Evolutionary conservation across 106 monocot genomes (phyloP), one percentile per base, ranked within the genome.

Genomic region (Apostasia shenzhenica): DNA sequence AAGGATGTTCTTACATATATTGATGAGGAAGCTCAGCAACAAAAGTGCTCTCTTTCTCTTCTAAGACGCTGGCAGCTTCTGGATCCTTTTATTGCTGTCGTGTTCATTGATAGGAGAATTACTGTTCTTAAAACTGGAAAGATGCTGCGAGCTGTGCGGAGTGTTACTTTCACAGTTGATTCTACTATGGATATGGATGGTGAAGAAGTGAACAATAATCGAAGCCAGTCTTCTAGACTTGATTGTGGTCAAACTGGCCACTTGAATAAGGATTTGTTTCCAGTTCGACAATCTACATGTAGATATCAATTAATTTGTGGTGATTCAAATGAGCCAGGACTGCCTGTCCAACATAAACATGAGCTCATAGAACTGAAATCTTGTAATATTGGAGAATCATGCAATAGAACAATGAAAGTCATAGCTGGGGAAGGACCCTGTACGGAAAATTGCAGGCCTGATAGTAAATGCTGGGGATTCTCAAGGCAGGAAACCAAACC

Each of bases 31-130:
- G 70, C 61, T 45, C 61, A 57, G 12, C 57, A 67, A 9, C 43
- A 59, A 1, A 55, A 71, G 57, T 61, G 37, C 48, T 76, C 80
- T 48, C 9, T 79, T 6, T 80, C 91, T 38, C 57, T 84, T 55
- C 26, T 78, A 26, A 63, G 82, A 3, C 77, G 85, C 8, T 95
- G 95, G 95, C 67, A 78, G 72, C 75, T 86, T 57, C 83, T 95
- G 40, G 86, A 95, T 78, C 91, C 95, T 45, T 95, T 86, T 67
- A 66, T 95, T 57, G 78, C 85, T 42, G 81, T 91, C 12, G 84
- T 81, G n/a, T 91, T 83, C 60, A 88, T 95, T 63, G 74, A 82
- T 67, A 88, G 70, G 70, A 95, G 77, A 75, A 50, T 95, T 61
- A 67, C 83, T 76, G 79, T 75, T 67, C 64, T 95, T 43, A 66